These are phyloP conservation scores for Grosmannia penicillata DNA, from an alignment of 2,329 filamentous ascomycete genomes.

Conservation along the genomic window DNA sequence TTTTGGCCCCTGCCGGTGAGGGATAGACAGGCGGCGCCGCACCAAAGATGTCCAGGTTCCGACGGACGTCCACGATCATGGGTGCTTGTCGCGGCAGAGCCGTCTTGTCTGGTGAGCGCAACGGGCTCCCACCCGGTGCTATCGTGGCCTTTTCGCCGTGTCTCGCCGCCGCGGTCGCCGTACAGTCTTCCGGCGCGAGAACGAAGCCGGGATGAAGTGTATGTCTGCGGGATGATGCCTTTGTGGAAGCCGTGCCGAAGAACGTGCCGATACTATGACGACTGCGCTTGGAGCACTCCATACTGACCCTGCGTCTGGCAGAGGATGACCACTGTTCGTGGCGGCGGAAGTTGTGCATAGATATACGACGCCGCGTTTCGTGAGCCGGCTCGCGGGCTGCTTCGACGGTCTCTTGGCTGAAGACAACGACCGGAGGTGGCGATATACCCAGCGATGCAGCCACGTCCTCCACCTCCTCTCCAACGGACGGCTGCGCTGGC, in stretches of 20 bases:
- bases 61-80: slow-evolving; percentile 17
- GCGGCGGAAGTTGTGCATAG: slow-evolving; percentile 15
- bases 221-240: no score
- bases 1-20: no score
- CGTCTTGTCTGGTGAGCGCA: not conserved
- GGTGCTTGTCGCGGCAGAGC: not conserved
- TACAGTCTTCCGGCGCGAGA: not conserved
- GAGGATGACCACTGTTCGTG: slow-evolving; percentile 11
- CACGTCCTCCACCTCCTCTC: no score
- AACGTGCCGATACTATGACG: slow-evolving; percentile 5
- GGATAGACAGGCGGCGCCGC: slow-evolving; percentile 1
- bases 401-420: slow-evolving; percentile 14
- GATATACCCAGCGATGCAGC: no score
- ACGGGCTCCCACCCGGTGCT: not conserved
- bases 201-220: no score
- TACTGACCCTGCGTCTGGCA: not conserved
- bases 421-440: slow-evolving; percentile 10
- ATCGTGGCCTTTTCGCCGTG: slow-evolving; percentile 7
- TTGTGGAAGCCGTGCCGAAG: no score
- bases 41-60: slow-evolving; percentile 20
- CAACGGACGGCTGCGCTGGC: not conserved
- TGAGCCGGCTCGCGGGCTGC: slow-evolving; percentile 12
- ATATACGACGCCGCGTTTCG: slow-evolving; percentile 16
- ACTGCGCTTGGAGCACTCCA: not conserved
- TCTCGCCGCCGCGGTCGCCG: slow-evolving; percentile 11